phyloP scores from a whole-genome alignment of 2,329 filamentous ascomycete species.

The Aureobasidium sp. region DNA sequence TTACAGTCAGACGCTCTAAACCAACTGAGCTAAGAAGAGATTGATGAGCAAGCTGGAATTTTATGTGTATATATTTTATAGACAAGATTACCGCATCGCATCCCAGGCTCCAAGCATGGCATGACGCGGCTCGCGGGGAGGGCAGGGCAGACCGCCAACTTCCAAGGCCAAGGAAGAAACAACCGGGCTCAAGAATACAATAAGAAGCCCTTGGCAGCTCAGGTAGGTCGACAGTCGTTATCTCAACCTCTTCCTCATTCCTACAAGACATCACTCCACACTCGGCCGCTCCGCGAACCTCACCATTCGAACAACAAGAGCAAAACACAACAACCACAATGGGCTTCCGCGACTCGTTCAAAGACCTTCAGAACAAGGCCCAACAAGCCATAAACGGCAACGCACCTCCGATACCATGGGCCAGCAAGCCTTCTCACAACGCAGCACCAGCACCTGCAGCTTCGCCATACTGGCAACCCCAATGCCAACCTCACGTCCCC shows the following conservation, averaged over 20 bases:
- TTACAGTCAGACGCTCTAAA: constrained; percentile 14
- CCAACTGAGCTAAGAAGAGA: constrained; percentile 14
- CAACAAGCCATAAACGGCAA: constrained; percentile 1
- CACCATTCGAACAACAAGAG: neutral
- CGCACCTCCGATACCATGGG: constrained; percentile 24
- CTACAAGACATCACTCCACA: neutral
- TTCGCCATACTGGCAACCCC: constrained; percentile 46
- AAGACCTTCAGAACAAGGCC: neutral
- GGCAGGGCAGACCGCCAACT: constrained; percentile 2
- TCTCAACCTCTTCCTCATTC: neutral
- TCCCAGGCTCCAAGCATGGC: neutral
- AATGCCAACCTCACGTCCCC: constrained; percentile 40
- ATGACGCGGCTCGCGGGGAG: neutral
- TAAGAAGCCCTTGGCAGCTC: neutral
- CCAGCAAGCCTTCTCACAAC: constrained; percentile 19
- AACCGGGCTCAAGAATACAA: neutral
- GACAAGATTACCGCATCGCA: too few species aligned
- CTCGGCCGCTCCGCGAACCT: neutral
- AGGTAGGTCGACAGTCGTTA: neutral
- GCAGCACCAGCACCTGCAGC: constrained; percentile 4
- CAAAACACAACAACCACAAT: neutral
- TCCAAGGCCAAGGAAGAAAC: neutral
- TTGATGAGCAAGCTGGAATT: too few species aligned
- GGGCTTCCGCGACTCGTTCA: constrained; percentile 11
- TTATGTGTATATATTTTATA: too few species aligned